A percentile compares a stretch with the other conserved stretches of the same genome.
Evolutionary conservation across 768 basidiomycete genomes (phyloP).

Genomic region (Dentipellis fragilis): DNA sequence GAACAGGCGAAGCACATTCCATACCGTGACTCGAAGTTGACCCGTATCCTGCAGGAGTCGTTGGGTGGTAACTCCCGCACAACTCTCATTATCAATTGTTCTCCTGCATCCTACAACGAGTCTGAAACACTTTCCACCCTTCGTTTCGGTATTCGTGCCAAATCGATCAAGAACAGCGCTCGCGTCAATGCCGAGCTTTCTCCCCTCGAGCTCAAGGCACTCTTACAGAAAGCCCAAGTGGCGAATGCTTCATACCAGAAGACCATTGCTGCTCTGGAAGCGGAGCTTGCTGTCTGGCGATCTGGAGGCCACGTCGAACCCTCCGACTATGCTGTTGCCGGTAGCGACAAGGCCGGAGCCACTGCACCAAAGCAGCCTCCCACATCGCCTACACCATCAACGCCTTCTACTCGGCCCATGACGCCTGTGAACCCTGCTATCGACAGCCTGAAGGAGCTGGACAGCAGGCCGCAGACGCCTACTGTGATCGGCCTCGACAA

Average conservation of each 20-base stretch:
- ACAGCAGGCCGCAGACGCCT: conserved; percentile 88
- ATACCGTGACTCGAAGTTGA: conserved; percentile 98
- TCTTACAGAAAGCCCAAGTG: conserved; percentile 82
- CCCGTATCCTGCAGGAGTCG: conserved; percentile 97
- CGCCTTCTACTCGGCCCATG: conserved; percentile 38
- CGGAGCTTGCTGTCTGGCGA: conserved; percentile 85
- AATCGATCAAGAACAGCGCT: conserved; percentile 99
- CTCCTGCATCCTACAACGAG: conserved; percentile 95
- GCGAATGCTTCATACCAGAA: conserved; percentile 77
- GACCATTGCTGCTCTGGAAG: conserved; percentile 84
- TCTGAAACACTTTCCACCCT: conserved; percentile 92
- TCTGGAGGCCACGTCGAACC: conserved; percentile 78
- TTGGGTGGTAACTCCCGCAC: conserved; percentile 91
- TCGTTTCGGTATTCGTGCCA: conserved; percentile 99
- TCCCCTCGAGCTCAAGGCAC: conserved; percentile 88
- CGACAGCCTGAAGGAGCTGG: conserved; percentile 65
- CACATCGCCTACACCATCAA: conserved; percentile 53
- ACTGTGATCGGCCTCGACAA: conserved; percentile 82
- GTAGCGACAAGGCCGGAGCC: conserved; percentile 43
- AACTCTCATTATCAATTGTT: conserved; percentile 99
- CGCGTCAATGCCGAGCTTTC: conserved; percentile 97
- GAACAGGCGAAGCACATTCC: conserved; percentile 88
- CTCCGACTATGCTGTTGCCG: conserved; percentile 59
- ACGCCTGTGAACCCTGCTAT: conserved; percentile 70
- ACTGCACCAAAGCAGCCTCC: conserved; percentile 35